A percentile compares a stretch with the other conserved stretches of the same genome.
phyloP scores from a whole-genome alignment of 2,329 filamentous ascomycete genomes.

The Fusarium liriodendri region DNA sequence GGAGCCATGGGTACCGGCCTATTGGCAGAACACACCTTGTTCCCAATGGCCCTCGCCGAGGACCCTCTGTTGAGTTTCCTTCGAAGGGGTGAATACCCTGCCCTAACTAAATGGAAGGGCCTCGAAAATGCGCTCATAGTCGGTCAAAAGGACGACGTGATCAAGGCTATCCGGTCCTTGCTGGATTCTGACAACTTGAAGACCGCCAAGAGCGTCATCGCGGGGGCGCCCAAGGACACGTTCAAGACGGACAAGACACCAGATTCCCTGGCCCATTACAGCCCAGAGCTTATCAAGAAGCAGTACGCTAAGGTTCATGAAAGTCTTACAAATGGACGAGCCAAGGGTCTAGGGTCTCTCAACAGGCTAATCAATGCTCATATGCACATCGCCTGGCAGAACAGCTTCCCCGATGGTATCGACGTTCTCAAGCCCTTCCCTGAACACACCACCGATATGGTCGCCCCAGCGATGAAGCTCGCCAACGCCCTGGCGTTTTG shows the following conservation, averaged over 20 bases:
- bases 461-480: slow-evolving; percentile 76
- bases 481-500: slow-evolving; percentile 82
- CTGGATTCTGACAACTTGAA: slow-evolving; percentile 65
- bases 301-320: slow-evolving; percentile 77
- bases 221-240: slow-evolving; percentile 67
- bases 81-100: slow-evolving; percentile 79
- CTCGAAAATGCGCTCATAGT: slow-evolving; percentile 79
- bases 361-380: slow-evolving; percentile 85
- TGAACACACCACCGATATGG: slow-evolving; percentile 78
- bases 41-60: slow-evolving; percentile 84
- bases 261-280: slow-evolving; percentile 82
- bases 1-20: slow-evolving; percentile 89
- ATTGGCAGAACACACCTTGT: slow-evolving; percentile 79
- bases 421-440: slow-evolving; percentile 84
- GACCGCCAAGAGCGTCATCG: slow-evolving; percentile 70
- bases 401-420: slow-evolving; percentile 80
- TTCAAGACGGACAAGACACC: slow-evolving; percentile 75
- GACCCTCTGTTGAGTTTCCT: slow-evolving; percentile 79
- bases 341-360: slow-evolving; percentile 72
- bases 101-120: slow-evolving; percentile 78
- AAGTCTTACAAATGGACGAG: slow-evolving; percentile 66
- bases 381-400: slow-evolving; percentile 87
- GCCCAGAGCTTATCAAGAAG: slow-evolving; percentile 67
- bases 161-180: slow-evolving; percentile 70
- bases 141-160: slow-evolving; percentile 73